phyloP scores from a whole-genome alignment of 139 green algal genomes.

The Coelastrella sp. region DNA sequence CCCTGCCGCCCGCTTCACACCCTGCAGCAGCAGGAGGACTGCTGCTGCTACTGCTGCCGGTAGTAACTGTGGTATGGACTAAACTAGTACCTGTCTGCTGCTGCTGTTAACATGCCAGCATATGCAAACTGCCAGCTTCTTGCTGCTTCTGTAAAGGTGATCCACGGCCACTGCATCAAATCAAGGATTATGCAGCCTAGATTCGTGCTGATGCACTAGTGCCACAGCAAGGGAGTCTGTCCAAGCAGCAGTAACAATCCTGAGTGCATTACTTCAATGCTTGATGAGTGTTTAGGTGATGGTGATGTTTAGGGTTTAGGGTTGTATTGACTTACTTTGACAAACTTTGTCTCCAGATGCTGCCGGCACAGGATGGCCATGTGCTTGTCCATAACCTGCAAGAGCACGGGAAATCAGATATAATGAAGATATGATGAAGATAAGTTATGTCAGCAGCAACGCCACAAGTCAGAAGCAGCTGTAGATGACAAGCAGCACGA shows the following conservation, averaged over 20 bases:
- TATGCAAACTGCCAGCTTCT: background rate
- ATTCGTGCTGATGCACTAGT: background rate
- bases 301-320: too few relatives aligned
- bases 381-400: conserved; percentile 92
- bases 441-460: too few relatives aligned
- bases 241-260: too few relatives aligned
- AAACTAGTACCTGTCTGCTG: background rate
- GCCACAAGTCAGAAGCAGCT: too few relatives aligned
- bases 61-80: too few relatives aligned
- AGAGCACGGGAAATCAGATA: background rate
- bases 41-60: too few relatives aligned
- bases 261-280: too few relatives aligned
- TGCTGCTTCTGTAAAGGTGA: background rate
- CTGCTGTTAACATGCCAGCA: background rate
- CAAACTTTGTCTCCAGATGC: conserved; percentile 94
- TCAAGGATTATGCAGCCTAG: background rate
- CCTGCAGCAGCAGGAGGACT: background rate
- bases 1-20: background rate
- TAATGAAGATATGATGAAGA: too few relatives aligned
- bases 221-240: background rate
- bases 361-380: conserved; percentile 69
- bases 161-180: background rate
- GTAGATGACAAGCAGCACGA: too few relatives aligned
- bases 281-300: too few relatives aligned
- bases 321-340: conserved; percentile 61